Conservation (phyloP, 1,284 basidiomycete genomes). For the Schizophyllum amplum region DNA sequence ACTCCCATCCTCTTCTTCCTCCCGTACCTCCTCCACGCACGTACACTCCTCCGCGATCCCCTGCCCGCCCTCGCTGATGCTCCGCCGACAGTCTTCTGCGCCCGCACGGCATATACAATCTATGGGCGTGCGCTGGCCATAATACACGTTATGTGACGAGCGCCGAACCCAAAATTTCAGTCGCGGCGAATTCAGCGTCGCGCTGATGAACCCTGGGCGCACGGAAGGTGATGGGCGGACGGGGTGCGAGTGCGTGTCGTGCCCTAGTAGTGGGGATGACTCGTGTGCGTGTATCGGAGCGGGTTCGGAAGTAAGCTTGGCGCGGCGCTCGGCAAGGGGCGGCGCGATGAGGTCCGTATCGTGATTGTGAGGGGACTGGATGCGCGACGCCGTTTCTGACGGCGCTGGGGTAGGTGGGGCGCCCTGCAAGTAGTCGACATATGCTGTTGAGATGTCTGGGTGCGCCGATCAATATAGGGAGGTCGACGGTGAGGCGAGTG, state of each 20-base stretch:
- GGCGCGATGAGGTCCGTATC: constrained; percentile 7
- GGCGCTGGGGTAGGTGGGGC: constrained; percentile 21
- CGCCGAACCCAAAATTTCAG: neutral
- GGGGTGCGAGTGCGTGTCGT: constrained; percentile 5
- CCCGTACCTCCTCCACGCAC: constrained; percentile 8
- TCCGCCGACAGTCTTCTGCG: neutral
- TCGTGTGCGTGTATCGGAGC: constrained; percentile 1
- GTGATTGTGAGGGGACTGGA: constrained; percentile 13
- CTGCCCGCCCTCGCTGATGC: neutral
- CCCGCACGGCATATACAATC: neutral
- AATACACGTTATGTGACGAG: neutral
- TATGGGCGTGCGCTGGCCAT: neutral
- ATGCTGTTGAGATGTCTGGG: constrained; percentile 62
- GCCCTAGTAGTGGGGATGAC: constrained; percentile 4
- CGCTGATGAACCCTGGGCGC: constrained; percentile 6
- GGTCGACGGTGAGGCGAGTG: neutral
- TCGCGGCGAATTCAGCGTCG: constrained; percentile 4
- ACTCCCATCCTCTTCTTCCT: constrained; percentile 15
- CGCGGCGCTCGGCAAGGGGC: constrained; percentile 4
- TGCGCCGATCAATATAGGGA: constrained; percentile 6
- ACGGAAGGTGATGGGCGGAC: constrained; percentile 1
- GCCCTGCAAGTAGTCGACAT: constrained; percentile 59
- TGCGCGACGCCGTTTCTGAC: constrained; percentile 41
- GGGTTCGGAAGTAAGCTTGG: constrained; percentile 2
- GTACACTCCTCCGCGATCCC: neutral